Evolutionary conservation across 495 filamentous ascomycete species (phyloP).

Genomic region (Xylaria castorea): DNA sequence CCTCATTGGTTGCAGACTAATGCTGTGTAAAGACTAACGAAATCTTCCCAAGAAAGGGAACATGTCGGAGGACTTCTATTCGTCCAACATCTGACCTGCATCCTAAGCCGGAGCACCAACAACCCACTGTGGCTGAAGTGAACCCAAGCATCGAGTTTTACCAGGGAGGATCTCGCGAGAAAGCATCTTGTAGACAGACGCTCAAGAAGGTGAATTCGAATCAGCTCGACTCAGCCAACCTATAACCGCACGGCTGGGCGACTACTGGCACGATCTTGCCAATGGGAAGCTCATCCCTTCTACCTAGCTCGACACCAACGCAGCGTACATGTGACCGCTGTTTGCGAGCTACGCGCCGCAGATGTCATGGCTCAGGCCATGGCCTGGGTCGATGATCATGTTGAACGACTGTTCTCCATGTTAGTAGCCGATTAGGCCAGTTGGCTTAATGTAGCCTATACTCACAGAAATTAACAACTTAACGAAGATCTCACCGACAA

Average conservation of each 20-base stretch:
- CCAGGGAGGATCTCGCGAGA: too few species aligned
- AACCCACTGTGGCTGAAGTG: background rate
- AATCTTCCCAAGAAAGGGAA: background rate
- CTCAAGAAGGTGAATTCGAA: background rate
- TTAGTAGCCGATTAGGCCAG: background rate
- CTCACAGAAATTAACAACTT: background rate
- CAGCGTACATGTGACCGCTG: background rate
- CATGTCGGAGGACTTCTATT: background rate
- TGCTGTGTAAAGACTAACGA: background rate
- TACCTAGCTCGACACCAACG: background rate
- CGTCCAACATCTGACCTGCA: background rate
- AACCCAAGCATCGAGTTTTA: background rate
- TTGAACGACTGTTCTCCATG: background rate
- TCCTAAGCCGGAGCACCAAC: background rate
- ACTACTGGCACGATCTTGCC: background rate
- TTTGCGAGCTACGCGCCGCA: too few species aligned
- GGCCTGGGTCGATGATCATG: too few species aligned
- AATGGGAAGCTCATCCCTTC: background rate
- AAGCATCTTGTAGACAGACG: too few species aligned
- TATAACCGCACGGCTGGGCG: background rate
- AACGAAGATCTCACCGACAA: background rate
- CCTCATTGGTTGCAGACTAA: background rate
- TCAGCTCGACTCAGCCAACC: background rate
- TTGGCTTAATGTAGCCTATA: background rate
- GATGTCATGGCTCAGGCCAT: too few species aligned